Evolutionary conservation across 176 grass and related monocot genomes (phyloP).

Genomic region (Typha latifolia): DNA sequence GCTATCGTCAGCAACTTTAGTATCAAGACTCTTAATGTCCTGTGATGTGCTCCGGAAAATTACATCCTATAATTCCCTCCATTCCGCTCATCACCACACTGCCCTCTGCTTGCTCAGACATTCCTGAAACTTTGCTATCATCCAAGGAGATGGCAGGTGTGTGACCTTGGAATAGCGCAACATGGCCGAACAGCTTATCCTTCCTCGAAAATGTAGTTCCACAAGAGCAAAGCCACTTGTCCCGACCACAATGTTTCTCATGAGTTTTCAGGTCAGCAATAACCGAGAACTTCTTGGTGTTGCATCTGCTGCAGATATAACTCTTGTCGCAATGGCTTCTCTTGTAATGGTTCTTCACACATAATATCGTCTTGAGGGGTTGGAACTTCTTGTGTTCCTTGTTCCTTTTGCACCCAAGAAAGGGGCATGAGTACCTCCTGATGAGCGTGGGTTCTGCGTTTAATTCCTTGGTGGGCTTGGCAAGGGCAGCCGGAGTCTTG

Average conservation of each 20-base stretch:
- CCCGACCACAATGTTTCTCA: conserved; percentile 18
- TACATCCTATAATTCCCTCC: conserved; percentile 8
- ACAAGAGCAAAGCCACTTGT: conserved; percentile 21
- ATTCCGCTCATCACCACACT: neutral
- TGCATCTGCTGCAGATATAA: conserved; percentile 20
- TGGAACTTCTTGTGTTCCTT: conserved; percentile 28
- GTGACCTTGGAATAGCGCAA: conserved; percentile 26
- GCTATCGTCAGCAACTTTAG: conserved; percentile 18
- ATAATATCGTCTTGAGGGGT: conserved; percentile 19
- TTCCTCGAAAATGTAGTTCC: conserved; percentile 22
- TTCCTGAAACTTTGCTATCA: neutral
- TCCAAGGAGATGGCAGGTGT: conserved; percentile 4
- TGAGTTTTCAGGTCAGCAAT: conserved; percentile 25
- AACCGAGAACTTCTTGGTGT: conserved; percentile 22
- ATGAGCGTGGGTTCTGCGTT: conserved; percentile 15
- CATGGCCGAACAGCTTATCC: conserved; percentile 25
- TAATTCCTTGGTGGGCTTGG: conserved; percentile 19
- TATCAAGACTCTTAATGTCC: conserved; percentile 21
- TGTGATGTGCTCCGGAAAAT: conserved; percentile 16
- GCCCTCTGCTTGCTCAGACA: neutral
- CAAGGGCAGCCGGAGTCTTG: conserved; percentile 24
- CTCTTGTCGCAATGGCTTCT: conserved; percentile 26
- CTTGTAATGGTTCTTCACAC: conserved; percentile 25
- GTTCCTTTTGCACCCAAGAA: conserved; percentile 19
- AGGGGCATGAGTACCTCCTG: conserved; percentile 20